phyloP scores from a whole-genome alignment of 352 stramenopile genomes.

The Paralagenidium karlingii region DNA sequence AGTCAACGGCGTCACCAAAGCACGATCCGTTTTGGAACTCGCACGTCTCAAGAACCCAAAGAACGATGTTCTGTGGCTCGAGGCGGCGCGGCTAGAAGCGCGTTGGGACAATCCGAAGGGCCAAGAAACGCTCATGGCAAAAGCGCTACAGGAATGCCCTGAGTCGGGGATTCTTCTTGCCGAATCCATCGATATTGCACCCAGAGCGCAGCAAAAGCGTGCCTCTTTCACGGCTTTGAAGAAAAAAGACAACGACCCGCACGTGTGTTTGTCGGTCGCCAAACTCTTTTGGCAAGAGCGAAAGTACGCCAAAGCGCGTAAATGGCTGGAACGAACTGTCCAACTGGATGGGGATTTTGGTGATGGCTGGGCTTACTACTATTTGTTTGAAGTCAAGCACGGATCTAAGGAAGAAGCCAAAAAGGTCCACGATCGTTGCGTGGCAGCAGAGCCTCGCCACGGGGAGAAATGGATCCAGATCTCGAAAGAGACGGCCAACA shows the following conservation, averaged over 20 bases:
- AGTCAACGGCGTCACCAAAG: conserved; percentile 88
- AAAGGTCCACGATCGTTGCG: conserved; percentile 78
- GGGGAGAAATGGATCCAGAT: conserved; percentile 91
- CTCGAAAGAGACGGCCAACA: conserved; percentile 88
- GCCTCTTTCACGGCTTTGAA: conserved; percentile 94
- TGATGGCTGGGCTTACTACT: conserved; percentile 96
- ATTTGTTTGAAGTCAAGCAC: conserved; percentile 93
- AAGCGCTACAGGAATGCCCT: conserved; percentile 95
- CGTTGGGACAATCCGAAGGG: conserved; percentile 88
- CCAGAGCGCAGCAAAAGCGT: conserved; percentile 91
- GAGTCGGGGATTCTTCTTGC: conserved; percentile 91
- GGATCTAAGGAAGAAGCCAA: conserved; percentile 68
- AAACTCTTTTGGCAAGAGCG: conserved; percentile 94
- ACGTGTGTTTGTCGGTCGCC: conserved; percentile 94
- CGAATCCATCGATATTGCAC: conserved; percentile 92
- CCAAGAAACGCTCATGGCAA: conserved; percentile 93
- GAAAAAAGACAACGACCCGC: conserved; percentile 94
- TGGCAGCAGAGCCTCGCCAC: conserved; percentile 88
- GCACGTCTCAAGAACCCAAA: conserved; percentile 92
- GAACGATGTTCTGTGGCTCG: conserved; percentile 92
- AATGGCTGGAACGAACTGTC: conserved; percentile 96
- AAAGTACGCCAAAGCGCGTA: conserved; percentile 92
- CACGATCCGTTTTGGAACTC: conserved; percentile 93
- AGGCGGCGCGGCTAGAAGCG: conserved; percentile 91
- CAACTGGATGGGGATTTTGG: conserved; percentile 92